Evolutionary conservation across 176 grass and related monocot genomes (phyloP).

Genomic region (Chrysopogon serrulatus): DNA sequence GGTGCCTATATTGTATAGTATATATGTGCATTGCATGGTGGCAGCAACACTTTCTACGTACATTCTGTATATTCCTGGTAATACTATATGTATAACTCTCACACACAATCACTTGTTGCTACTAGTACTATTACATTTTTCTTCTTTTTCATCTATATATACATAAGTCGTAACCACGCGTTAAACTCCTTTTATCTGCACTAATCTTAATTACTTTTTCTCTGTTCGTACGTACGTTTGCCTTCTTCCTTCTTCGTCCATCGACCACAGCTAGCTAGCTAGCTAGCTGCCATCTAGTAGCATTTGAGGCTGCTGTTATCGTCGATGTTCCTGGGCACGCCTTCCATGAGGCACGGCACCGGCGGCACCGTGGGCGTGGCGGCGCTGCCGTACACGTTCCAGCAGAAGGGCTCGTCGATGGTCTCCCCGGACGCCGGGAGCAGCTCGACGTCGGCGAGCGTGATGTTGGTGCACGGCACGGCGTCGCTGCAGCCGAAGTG

Average conservation of each 20-base stretch:
- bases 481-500: constrained; percentile 94
- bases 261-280: too few relatives aligned
- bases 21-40: not conserved
- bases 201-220: not conserved
- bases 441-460: constrained; percentile 71
- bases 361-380: constrained; percentile 67
- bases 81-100: not conserved
- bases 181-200: constrained; percentile 8
- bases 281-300: not conserved
- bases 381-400: constrained; percentile 70
- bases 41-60: not conserved
- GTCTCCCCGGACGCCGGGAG: constrained; percentile 43
- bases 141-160: constrained; percentile 23
- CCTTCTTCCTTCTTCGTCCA: not conserved
- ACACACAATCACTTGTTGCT: not conserved
- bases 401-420: constrained; percentile 66
- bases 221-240: not conserved
- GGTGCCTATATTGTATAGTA: not conserved
- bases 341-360: constrained; percentile 50
- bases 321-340: constrained; percentile 31
- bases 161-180: constrained; percentile 20
- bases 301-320: constrained; percentile 40
- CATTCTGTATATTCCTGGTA: not conserved
- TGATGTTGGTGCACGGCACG: constrained; percentile 92
- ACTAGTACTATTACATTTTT: not conserved